phyloP scores from a whole-genome alignment of 208 protist species.

The Trypanosoma cruzi region DNA sequence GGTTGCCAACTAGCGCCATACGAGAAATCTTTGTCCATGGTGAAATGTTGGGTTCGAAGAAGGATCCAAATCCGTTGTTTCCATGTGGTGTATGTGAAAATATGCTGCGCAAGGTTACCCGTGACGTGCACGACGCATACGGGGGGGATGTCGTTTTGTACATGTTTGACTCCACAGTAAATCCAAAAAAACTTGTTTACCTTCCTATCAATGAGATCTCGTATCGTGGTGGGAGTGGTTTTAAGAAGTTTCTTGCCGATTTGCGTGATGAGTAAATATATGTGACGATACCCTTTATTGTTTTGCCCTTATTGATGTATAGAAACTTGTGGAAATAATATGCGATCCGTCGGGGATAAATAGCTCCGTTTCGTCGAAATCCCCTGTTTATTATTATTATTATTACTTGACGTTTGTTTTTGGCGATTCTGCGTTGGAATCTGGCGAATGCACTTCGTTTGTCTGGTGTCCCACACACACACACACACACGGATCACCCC shows the following conservation, averaged over 20 bases:
- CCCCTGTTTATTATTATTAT: background rate
- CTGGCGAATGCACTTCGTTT: background rate
- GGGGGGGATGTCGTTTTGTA: constrained; percentile 81
- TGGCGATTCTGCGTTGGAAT: background rate
- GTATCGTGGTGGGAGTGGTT: constrained; percentile 62
- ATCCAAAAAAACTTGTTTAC: constrained; percentile 77
- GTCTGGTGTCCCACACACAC: no score
- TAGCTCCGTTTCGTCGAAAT: background rate
- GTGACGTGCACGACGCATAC: constrained; percentile 68
- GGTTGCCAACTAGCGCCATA: constrained; percentile 75
- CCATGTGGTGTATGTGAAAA: constrained; percentile 92
- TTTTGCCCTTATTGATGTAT: constrained; percentile 22
- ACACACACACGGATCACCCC: no score
- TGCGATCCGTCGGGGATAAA: background rate
- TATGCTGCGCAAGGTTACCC: constrained; percentile 85
- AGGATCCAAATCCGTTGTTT: constrained; percentile 88
- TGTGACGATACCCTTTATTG: background rate
- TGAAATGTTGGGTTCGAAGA: constrained; percentile 42
- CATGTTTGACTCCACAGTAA: constrained; percentile 82
- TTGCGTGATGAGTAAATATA: constrained; percentile 34
- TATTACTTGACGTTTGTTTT: constrained; percentile 15
- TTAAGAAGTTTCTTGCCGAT: constrained; percentile 81
- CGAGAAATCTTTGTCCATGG: constrained; percentile 90
- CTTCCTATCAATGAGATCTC: constrained; percentile 86
- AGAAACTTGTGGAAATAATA: background rate